Base-by-base conservation (phyloP, 371 early-diverging fungal genomes). In the Coemansia sp. region DNA sequence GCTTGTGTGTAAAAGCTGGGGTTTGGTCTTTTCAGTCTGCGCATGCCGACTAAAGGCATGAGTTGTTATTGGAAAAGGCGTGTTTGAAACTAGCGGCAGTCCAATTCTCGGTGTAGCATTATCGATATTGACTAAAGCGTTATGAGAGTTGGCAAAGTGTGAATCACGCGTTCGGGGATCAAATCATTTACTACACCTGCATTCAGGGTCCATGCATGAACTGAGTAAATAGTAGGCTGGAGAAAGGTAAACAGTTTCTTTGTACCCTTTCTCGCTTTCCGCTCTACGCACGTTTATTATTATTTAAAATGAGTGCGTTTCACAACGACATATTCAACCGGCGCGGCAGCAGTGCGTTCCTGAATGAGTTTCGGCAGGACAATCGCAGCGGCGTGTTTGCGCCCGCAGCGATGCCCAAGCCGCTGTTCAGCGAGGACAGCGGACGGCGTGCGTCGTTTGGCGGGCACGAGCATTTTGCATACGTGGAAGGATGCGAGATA, bases 301-400 rank as follows among this genome's bases (percentile, higher is more conserved):
- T 54, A 45, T 45, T 54, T 16, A 31, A 61, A 22, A 75, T 75
- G 76, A 75, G 68, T 50, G 60, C 71, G 26, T 75, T 75, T 45
- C 76, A 75, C 47, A 65, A 75, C 64, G 76, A 75, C 56, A 58
- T 75, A 21, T 67, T 75, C 55, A 75, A 75, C 71, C 63, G 76
- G 22, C 76, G 76, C 22, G 50, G 63, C 21, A 71, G 76, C 62
- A 29, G 18, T 21, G 67, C 54, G 53, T 71, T 71, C 14, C 24
- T 75, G 29, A 52, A 29, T 34, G 72, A 67, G 16, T 75, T 75
- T 27, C 34, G 52, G 6, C 76, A 75, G 37, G 64, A 64, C 64
- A 62, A 63, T 45, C 66, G 51, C 16, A 62, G 61, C 48, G 69
- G 75, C 10, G 54, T 75, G 34, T 75, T 75, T 48, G 76, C 76